Evolutionary conservation across 352 stramenopile genomes (phyloP).

Genomic region (Pythium phragmiticola): DNA sequence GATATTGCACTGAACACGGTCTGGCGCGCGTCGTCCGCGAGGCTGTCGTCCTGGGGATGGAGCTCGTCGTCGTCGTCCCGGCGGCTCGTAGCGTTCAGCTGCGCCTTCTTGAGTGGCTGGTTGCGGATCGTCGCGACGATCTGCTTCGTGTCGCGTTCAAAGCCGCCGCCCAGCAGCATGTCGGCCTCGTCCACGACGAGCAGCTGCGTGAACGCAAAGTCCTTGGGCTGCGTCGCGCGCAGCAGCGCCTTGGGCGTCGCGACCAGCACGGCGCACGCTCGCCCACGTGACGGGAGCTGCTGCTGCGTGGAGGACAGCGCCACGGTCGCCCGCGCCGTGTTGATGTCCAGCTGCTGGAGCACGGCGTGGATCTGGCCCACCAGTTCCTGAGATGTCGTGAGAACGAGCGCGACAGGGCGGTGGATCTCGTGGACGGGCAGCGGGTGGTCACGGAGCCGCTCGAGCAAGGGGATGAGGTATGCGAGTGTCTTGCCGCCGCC

Average conservation of each 20-base stretch:
- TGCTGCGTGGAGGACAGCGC: conserved; percentile 61
- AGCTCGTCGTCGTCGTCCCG: conserved; percentile 5
- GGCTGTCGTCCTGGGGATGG: conserved; percentile 22
- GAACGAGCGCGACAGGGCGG: conserved; percentile 61
- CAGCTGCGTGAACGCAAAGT: conserved; percentile 73
- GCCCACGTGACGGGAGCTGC: conserved; percentile 33
- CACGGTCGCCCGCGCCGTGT: conserved; percentile 36
- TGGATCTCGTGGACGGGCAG: conserved; percentile 38
- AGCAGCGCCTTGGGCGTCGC: conserved; percentile 67
- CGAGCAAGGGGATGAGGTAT: conserved; percentile 92
- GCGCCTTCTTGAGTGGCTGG: conserved; percentile 47
- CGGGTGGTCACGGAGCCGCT: conserved; percentile 42
- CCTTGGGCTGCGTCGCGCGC: conserved; percentile 53
- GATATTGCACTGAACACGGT: conserved; percentile 84
- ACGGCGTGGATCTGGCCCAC: conserved; percentile 68
- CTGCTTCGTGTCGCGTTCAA: conserved; percentile 80
- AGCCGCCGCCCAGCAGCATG: conserved; percentile 74
- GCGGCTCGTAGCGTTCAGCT: conserved; percentile 41
- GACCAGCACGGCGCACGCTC: conserved; percentile 47
- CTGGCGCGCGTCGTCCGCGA: conserved; percentile 39
- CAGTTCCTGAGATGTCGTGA: conserved; percentile 88
- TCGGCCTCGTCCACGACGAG: conserved; percentile 84
- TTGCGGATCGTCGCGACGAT: conserved; percentile 80
- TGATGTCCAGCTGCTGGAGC: conserved; percentile 38
- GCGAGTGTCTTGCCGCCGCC: conserved; percentile 95